Conservation (phyloP, 108 stramenopile genomes). For the Nitzschia palea region DNA sequence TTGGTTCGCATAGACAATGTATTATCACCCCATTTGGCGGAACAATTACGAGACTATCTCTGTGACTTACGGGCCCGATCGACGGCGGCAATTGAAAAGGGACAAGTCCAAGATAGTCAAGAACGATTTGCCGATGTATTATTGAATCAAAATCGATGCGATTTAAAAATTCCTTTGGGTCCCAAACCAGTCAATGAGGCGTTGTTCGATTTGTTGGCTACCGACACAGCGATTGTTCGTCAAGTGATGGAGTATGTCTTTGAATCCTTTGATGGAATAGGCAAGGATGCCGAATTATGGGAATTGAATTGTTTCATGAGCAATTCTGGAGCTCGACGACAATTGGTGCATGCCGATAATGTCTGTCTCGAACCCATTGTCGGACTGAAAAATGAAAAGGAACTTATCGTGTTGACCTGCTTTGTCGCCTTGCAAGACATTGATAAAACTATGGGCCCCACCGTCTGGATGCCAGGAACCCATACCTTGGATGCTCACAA, state of each 20-base stretch:
- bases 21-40: slow-evolving; percentile 48
- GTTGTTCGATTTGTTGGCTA: slow-evolving; percentile 39
- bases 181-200: slow-evolving; percentile 29
- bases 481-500: slow-evolving; percentile 53
- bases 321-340: slow-evolving; percentile 73
- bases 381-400: slow-evolving; percentile 12
- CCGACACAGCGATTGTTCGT: slow-evolving; percentile 45
- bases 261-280: slow-evolving; percentile 12
- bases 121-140: slow-evolving; percentile 84
- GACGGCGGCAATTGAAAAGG: slow-evolving; percentile 40
- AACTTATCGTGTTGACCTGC: slow-evolving; percentile 69
- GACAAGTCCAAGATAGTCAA: slow-evolving; percentile 31
- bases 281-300: slow-evolving; percentile 60
- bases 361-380: slow-evolving; percentile 34
- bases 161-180: slow-evolving; percentile 72
- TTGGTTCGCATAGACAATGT: slow-evolving; percentile 80
- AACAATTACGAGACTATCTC: slow-evolving; percentile 52
- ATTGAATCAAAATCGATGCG: slow-evolving; percentile 74
- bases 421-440: slow-evolving; percentile 85
- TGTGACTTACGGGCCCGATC: slow-evolving; percentile 44
- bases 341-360: slow-evolving; percentile 84
- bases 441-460: slow-evolving; percentile 77
- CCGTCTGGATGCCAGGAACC: slow-evolving; percentile 74
- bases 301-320: slow-evolving; percentile 73
- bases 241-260: slow-evolving; percentile 46